These are phyloP conservation scores for Barnettozyma wickerhamii DNA, from an alignment of 805 yeast genomes.

Conservation along the genomic window DNA sequence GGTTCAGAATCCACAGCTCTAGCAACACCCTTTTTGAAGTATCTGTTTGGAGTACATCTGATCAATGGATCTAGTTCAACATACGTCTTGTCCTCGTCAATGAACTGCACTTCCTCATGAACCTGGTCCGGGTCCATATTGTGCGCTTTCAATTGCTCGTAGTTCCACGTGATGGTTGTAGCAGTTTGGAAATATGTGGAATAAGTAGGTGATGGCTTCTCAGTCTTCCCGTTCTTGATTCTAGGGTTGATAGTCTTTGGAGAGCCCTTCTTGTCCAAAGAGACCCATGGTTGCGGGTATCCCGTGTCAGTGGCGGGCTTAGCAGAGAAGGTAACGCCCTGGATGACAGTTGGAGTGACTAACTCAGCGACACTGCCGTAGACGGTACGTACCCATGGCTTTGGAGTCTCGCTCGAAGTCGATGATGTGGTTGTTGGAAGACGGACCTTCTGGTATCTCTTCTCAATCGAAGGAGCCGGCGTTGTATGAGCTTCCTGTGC, in stretches of 20 bases:
- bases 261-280: slow-evolving; percentile 68
- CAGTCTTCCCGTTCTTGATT: slow-evolving; percentile 64
- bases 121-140: slow-evolving; percentile 61
- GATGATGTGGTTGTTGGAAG: slow-evolving; percentile 31
- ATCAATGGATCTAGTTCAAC: slow-evolving; percentile 70
- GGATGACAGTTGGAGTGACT: slow-evolving; percentile 64
- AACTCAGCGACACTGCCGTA: slow-evolving; percentile 52
- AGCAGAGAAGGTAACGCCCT: slow-evolving; percentile 49
- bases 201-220: slow-evolving; percentile 65
- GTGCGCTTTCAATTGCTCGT: slow-evolving; percentile 66
- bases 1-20: slow-evolving; percentile 61
- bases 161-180: slow-evolving; percentile 49
- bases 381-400: slow-evolving; percentile 74
- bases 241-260: slow-evolving; percentile 81
- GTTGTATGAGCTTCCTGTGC: slow-evolving; percentile 2
- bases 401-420: slow-evolving; percentile 36
- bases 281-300: slow-evolving; percentile 77
- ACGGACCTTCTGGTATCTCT: slow-evolving; percentile 29
- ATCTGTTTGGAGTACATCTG: slow-evolving; percentile 80
- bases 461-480: slow-evolving; percentile 13
- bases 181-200: slow-evolving; percentile 75
- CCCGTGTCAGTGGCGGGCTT: slow-evolving; percentile 46
- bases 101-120: slow-evolving; percentile 48
- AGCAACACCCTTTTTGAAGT: slow-evolving; percentile 58
- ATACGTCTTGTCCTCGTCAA: slow-evolving; percentile 72